These are phyloP conservation scores for Pleodorina starrii DNA, from an alignment of 139 green algal genomes.

Conservation along the genomic window DNA sequence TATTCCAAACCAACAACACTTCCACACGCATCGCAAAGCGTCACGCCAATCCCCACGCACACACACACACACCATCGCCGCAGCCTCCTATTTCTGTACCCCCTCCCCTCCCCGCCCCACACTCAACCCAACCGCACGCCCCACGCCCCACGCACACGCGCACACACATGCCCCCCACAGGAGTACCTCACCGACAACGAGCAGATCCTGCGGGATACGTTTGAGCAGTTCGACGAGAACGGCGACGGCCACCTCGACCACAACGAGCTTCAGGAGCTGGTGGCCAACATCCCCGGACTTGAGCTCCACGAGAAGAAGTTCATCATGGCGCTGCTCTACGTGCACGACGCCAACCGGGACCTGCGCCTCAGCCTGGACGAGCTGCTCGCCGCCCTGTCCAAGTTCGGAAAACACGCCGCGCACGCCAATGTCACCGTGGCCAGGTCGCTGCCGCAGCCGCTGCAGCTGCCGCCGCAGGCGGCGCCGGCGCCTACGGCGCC, in stretches of 20 bases:
- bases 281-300: constrained; percentile 50
- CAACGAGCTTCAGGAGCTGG: constrained; percentile 43
- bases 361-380: constrained; percentile 38
- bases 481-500: background rate
- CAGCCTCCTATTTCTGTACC: too few species aligned
- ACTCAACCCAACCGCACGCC: too few species aligned
- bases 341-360: constrained; percentile 42
- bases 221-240: constrained; percentile 25
- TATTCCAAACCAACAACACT: too few species aligned
- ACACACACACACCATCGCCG: too few species aligned
- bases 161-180: too few species aligned
- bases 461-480: background rate
- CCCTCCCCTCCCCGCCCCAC: too few species aligned
- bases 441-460: background rate
- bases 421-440: background rate
- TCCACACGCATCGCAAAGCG: too few species aligned
- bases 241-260: constrained; percentile 21
- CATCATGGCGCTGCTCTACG: constrained; percentile 54
- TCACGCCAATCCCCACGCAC: too few species aligned
- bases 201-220: constrained; percentile 25
- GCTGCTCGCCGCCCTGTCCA: constrained; percentile 12
- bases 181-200: constrained; percentile 51
- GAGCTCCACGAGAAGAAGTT: constrained; percentile 51
- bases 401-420: constrained; percentile 16
- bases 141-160: too few species aligned